Conservation (phyloP, 805 yeast species). For the Candida morakotiae region DNA sequence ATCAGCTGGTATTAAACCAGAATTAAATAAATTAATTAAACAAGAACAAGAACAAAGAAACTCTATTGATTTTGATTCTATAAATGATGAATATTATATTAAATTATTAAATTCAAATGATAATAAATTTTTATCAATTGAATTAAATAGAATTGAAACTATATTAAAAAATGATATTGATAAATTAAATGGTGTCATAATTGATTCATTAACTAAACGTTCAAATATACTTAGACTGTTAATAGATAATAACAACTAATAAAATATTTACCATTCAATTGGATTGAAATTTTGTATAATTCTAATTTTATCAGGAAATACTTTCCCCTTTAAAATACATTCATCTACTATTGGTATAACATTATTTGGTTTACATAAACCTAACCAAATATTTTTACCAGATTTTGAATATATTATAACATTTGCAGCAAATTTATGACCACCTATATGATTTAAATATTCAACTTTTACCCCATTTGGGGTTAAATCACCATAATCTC, state of each 20-base stretch:
- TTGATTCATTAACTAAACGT: slow-evolving; percentile 50
- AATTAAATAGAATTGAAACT: slow-evolving; percentile 41
- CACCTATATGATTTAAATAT: slow-evolving; percentile 87
- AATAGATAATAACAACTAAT: slow-evolving; percentile 1
- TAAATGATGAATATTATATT: slow-evolving; percentile 36
- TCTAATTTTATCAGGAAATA: slow-evolving; percentile 69
- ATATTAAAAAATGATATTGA: slow-evolving; percentile 34
- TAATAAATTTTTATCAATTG: slow-evolving; percentile 44
- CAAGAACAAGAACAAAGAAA: slow-evolving; percentile 1
- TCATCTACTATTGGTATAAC: slow-evolving; percentile 72
- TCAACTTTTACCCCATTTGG: slow-evolving; percentile 71
- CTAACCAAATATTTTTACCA: slow-evolving; percentile 86
- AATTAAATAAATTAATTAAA: slow-evolving; percentile 10
- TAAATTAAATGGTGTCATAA: slow-evolving; percentile 34
- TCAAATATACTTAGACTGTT: slow-evolving; percentile 41
- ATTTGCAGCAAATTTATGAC: slow-evolving; percentile 93
- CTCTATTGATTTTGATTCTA: not conserved
- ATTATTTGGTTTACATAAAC: slow-evolving; percentile 75
- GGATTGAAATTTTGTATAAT: slow-evolving; percentile 50
- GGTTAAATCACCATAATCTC: slow-evolving; percentile 75
- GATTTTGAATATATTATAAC: slow-evolving; percentile 67
- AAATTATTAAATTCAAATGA: slow-evolving; percentile 41
- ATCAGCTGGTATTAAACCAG: slow-evolving; percentile 27
- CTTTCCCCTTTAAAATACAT: slow-evolving; percentile 65
- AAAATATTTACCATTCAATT: slow-evolving; percentile 44